Evolutionary conservation across 345 rosid genomes (phyloP).

Genomic region (Firmiana major): DNA sequence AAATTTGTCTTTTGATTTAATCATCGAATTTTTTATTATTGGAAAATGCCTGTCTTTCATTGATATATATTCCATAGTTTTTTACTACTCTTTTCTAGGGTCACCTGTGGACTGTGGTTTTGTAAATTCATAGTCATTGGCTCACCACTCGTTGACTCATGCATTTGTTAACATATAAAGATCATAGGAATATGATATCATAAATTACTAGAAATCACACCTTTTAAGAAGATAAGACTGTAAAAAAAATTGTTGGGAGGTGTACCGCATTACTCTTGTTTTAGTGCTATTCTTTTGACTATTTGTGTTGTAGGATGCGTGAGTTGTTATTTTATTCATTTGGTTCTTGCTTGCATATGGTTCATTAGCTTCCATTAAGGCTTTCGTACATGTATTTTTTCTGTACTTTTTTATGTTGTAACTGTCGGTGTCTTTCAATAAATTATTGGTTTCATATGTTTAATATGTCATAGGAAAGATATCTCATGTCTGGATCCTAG

Average conservation of each 20-base stretch:
- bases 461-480: neutral
- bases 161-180: neutral
- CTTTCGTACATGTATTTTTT: neutral
- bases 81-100: neutral
- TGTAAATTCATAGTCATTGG: constrained; percentile 3
- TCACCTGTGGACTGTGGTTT: neutral
- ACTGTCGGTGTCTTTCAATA: neutral
- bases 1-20: neutral
- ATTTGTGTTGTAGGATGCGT: neutral
- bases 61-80: too few relatives aligned
- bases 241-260: neutral
- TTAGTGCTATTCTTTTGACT: neutral
- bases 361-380: constrained; percentile 1
- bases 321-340: constrained; percentile 6
- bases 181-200: neutral
- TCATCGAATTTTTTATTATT: neutral
- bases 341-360: constrained; percentile 7
- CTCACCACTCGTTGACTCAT: neutral
- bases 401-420: neutral
- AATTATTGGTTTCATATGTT: constrained; percentile 8
- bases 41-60: neutral
- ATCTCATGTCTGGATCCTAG: neutral
- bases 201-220: neutral
- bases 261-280: neutral
- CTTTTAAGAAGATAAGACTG: neutral